Evolutionary conservation across 2,329 filamentous ascomycete species (phyloP), one percentile per base, ranked within the genome.

Genomic region (Pseudocercospora fuligena): DNA sequence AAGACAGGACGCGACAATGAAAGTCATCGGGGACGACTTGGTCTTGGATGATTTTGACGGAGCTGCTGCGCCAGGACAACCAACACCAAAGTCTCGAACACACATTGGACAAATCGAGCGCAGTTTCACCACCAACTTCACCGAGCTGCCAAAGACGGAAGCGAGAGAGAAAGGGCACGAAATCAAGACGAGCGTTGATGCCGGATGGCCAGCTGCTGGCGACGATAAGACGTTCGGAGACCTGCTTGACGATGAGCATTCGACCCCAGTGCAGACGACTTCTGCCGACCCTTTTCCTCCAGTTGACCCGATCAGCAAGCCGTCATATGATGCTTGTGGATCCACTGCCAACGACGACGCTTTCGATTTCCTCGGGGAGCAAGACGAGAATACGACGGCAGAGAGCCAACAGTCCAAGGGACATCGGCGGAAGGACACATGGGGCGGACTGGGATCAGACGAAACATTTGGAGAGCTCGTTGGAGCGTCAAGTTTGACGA

Each of bases 111-210:
- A 70, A 6, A 67, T 75, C 47, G 73, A 76, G 56, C 70, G 76
- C 12, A 73, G 70, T 33, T 77, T 77, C 62, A 76, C 75, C 5
- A 73, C 73, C 6, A 76, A 78, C 64, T 77, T 77, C 65, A 76
- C 72, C 2, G 73, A 77, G 12, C 31, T 67, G 25, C 69, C 73
- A 31, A 66, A 61, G 36, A 54, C 63, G 12, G 58, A 27, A 11
- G 53, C 27, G 36, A 19, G 21, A 33, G 61, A 67, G 25, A 23
- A 67, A 31, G 53, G 56, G 9, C 66, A 67, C 33, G 59, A 69
- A 23, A 59, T 63, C 36, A 60, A 68, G 19, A 67, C 58, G 19
- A 47, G 64, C 43, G 49, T 64, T 27, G 70, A 63, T 53, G 66
- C 68, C 1, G 70, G 69, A 1, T 77, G 75, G 75, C 73, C 75